Evolutionary conservation across 2,329 filamentous ascomycete species (phyloP), one percentile per base, ranked within the genome.

Genomic region (Xylariaceae sp.): DNA sequence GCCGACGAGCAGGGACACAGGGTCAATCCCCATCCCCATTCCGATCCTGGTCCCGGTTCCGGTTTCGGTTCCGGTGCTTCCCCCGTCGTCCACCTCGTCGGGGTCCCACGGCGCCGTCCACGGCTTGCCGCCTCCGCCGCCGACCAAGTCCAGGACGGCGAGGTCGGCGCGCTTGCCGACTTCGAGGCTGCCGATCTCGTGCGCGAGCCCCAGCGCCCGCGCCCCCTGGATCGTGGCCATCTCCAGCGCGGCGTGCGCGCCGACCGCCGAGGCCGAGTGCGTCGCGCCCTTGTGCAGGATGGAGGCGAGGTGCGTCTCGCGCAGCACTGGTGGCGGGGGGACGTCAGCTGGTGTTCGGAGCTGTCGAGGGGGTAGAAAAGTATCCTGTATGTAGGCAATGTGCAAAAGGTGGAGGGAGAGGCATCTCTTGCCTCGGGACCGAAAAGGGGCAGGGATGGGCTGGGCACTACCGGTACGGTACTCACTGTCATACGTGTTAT

Each of bases 201-300:
- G 36, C 19, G 57, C 54, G 14, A 71, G 41, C 0, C 67, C 67
- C 18, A 72, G 44, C 0, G 68, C 67, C 35, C 52, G 60, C 1
- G 68, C 68, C 0, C 65, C 68, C 32, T 67, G 62, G 39, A 71
- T 67, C 1, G 68, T 72, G 0, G 67, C 67, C 64, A 72, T 69
- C 42, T 67, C 63, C 17, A 71, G 48, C 2, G 65, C 67, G 1
- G 55, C 52, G 36, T 70, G 61, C 0, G 68, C 68, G 0, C 57
- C 56, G 1, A 71, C 51, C 1, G 57, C 40, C 0, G 52, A 56
- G 17, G 5, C 8, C 2, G 69, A 16, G 29, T 57, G 54, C 4
- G 52, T 55, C 3, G 45, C 38, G 13, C 64, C 64, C 40, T 66
- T 65, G 38, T 72, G 69, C 21, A 73, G 48, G 9, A 72, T 64